Percentiles rank a stretch among this genome's conserved stretches.
Conservation (phyloP, 169 alveolate genomes). For the Perkinsus olseni region DNA sequence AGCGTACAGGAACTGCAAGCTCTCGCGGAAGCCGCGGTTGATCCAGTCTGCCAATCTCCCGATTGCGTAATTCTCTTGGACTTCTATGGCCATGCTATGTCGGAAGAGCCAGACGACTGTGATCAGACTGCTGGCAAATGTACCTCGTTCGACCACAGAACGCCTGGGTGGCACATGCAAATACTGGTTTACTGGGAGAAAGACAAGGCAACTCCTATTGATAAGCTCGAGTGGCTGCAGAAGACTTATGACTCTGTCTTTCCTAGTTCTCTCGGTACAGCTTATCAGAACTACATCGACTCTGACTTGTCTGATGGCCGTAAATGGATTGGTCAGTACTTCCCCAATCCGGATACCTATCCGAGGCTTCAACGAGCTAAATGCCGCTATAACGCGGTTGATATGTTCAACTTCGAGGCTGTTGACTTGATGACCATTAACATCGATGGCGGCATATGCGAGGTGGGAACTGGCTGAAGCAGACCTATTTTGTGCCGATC, state of each 20-base stretch:
- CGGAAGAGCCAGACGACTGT: background rate
- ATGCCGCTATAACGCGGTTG: background rate
- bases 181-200: background rate
- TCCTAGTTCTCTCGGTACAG: background rate
- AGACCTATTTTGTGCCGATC: too few relatives aligned
- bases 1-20: background rate
- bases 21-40: background rate
- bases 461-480: too few relatives aligned
- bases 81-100: background rate
- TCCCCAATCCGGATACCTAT: background rate
- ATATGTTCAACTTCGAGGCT: background rate
- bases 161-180: background rate
- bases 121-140: background rate
- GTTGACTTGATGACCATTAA: background rate
- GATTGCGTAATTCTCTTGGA: background rate
- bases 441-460: background rate
- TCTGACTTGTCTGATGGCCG: background rate
- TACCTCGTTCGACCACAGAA: background rate
- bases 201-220: background rate
- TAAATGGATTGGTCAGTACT: background rate
- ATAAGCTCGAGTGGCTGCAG: background rate
- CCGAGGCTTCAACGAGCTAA: background rate
- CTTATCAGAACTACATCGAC: background rate
- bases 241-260: background rate
- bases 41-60: background rate